A percentile compares a stretch with the other conserved stretches of the same genome.
Evolutionary conservation across 768 basidiomycete species (phyloP).

Genomic region (Termitomyces eurrhizus): DNA sequence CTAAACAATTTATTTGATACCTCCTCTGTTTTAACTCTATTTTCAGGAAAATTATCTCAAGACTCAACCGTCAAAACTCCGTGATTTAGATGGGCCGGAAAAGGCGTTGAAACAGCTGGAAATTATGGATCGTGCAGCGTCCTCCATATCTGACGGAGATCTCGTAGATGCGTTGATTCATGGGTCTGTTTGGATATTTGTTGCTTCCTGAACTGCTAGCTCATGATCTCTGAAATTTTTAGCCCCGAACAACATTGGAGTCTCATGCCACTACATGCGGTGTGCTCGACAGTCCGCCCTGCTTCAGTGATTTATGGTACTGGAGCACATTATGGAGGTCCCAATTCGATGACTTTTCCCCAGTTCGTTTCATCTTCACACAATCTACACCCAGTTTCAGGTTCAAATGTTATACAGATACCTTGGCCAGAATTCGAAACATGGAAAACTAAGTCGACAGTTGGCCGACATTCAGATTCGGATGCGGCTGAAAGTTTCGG

Average conservation of each 20-base stretch:
- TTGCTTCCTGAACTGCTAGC: neutral
- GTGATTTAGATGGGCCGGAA: constrained; percentile 58
- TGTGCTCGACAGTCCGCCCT: constrained; percentile 86
- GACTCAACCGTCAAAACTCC: constrained; percentile 61
- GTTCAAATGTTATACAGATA: constrained; percentile 49
- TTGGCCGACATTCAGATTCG: constrained; percentile 89
- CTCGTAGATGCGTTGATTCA: constrained; percentile 92
- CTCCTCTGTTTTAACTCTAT: neutral
- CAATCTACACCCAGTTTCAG: neutral
- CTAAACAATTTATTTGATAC: neutral
- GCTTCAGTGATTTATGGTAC: constrained; percentile 79
- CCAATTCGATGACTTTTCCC: constrained; percentile 74
- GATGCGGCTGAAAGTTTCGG: constrained; percentile 93
- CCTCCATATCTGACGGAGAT: constrained; percentile 93
- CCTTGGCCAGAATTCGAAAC: constrained; percentile 97
- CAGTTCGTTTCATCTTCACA: constrained; percentile 49
- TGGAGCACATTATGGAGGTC: constrained; percentile 62
- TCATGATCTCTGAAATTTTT: constrained; percentile 2
- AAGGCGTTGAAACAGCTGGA: constrained; percentile 68
- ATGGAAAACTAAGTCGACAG: constrained; percentile 73
- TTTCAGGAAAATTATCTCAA: constrained; percentile 93
- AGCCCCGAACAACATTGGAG: constrained; percentile 96
- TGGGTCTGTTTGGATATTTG: constrained; percentile 51
- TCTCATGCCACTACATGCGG: constrained; percentile 89
- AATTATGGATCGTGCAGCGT: constrained; percentile 84